Base-by-base conservation (phyloP, 2,329 filamentous ascomycete species). In the Aspergillus sergii region DNA sequence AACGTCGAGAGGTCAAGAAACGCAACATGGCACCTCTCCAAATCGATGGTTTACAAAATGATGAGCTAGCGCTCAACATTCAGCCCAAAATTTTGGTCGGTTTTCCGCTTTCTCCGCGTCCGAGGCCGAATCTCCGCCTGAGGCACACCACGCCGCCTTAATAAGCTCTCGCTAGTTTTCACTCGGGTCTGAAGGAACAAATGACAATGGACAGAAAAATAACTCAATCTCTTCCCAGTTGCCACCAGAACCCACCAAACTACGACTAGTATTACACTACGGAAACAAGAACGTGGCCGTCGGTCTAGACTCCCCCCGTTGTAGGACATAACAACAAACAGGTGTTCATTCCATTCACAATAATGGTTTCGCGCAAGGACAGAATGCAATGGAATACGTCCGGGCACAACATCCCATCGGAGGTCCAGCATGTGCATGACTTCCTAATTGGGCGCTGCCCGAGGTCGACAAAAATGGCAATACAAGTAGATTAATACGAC, bases 81-180 rank as follows among this genome's bases (percentile, higher is more conserved):
- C 48, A 36, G 39, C 63, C 64, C 71, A 71, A 75, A 76, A 75
- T 69, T 72, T 75, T 69, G 71, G 71, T 70, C 72, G 71, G 73
- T 68, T 69, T 72, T 68, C 63, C 60, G 67, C 67, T 73, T 71
- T 72, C 73, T 73, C 74, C 72, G 72, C 66, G 71, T 66, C 67
- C 68, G 69, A 68, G 60, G 30, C 65, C 63, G 64, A 64, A 16
- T 41, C 21, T 54, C 23, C 51, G 69, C 72, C 71, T 73, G 65
- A 73, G 72, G 72, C 72, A 71, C 50, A 39, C 4, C n/a, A 39
- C 48, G 19, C 51, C 48, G 39, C 45, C 48, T 51, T 39, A 53
- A 59, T 59, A 56, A 59, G 34, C 19, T 54, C 23, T 53, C 50
- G 50, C 45, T 16, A 26, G 45, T 48, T 14, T 46, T 28, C 3